Conservation (phyloP, 768 basidiomycete genomes). For the Rubroboletus satanas region DNA sequence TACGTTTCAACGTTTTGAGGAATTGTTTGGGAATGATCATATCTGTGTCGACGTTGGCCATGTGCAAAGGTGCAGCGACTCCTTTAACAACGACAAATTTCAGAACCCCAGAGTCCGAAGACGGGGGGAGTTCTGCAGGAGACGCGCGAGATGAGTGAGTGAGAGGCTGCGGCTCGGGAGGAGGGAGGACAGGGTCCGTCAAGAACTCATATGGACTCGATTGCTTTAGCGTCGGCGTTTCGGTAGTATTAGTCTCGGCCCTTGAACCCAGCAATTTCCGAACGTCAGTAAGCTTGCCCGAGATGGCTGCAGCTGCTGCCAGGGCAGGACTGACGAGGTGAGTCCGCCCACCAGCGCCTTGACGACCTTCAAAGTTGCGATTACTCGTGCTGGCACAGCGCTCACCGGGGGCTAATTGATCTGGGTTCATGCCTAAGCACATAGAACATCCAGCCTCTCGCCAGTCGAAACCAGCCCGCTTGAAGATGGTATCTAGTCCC, state of each 20-base stretch:
- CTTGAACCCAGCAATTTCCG: conserved; percentile 61
- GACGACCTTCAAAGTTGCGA: conserved; percentile 89
- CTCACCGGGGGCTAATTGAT: conserved; percentile 77
- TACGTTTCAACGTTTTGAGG: conserved; percentile 87
- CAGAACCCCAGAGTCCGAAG: conserved; percentile 46
- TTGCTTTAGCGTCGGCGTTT: conserved; percentile 60
- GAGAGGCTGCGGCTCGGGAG: conserved; percentile 45
- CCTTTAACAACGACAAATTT: conserved; percentile 73
- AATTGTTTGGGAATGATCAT: conserved; percentile 95
- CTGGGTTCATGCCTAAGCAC: conserved; percentile 96
- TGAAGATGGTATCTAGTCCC: conserved; percentile 81
- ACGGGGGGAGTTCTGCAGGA: conserved; percentile 34
- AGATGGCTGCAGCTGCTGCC: conserved; percentile 88
- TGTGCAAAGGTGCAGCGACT: conserved; percentile 74
- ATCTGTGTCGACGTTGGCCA: conserved; percentile 87
- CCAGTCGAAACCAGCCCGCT: conserved; percentile 92
- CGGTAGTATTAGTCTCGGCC: conserved; percentile 38
- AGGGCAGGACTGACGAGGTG: conserved; percentile 89
- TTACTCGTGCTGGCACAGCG: conserved; percentile 92
- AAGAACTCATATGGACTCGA: conserved; percentile 73
- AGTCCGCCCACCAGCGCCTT: conserved; percentile 86
- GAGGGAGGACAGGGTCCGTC: conserved; percentile 58
- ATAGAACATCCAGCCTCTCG: conserved; percentile 94
- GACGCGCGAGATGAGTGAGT: conserved; percentile 32
- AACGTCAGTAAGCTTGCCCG: conserved; percentile 81